Evolutionary conservation across 2,329 filamentous ascomycete species (phyloP), one percentile per base, ranked within the genome.

Genomic region (Cordyceps sp.): DNA sequence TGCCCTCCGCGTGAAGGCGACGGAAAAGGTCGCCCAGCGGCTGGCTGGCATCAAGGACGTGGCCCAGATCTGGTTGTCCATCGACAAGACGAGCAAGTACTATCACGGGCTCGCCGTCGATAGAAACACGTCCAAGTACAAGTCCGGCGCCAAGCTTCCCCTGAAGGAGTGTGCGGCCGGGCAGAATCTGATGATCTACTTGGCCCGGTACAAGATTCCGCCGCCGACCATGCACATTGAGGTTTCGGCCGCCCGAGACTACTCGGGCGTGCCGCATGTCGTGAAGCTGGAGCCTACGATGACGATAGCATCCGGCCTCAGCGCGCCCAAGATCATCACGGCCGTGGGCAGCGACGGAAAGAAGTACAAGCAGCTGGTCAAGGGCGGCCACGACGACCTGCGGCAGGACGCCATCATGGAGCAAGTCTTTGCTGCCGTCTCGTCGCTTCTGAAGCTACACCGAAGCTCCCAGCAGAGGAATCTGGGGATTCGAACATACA

Each of bases 331-430:
- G 52, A 84, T 94, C 40, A 75, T 96, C 35, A 90, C 84, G 1
- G 81, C 78, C 2, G 55, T 83, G 15, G 83, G 75, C 13, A 81
- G 69, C 14, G 72, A 94, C 52, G 92, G 90, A 6, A 59, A 66
- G 34, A 69, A 66, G 23, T 93, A 86, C 58, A 93, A 82, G 52
- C 85, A 94, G 55, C 63, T 98, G 38, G 82, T 93, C 49, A 98
- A 98, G 63, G 85, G 85, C 39, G 86, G 90, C 14, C 88, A 88
- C 47, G 90, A 98, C 51, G 88, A 98, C 49, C 68, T 99, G 10
- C 80, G 92, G 8, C 90, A 98, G 58, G 90, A 99, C 47, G 84
- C 88, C 28, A 98, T 74, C 62, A 99, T 99, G 92, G 92, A 98
- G 54, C 90, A 99, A 55, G 90, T 98, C 2, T 99, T 98, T 51